A percentile compares a stretch with the other conserved stretches of the same genome.
Conservation (phyloP, 805 yeast genomes). For the Kregervanrija pseudodelftensis region DNA sequence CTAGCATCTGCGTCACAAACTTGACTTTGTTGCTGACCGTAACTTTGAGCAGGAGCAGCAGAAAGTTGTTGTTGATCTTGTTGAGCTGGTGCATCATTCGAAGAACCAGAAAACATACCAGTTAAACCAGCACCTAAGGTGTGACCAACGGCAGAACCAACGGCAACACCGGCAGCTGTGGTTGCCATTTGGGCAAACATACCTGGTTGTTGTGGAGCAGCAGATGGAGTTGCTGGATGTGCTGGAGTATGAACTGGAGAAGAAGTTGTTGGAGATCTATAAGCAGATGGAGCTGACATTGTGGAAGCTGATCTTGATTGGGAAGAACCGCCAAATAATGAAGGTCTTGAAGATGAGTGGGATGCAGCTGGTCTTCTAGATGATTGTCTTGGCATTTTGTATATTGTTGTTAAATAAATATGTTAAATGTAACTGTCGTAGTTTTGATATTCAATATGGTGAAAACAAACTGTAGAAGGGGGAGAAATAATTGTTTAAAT, state of each 20-base stretch:
- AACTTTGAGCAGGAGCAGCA: slow-evolving; percentile 14
- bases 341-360: slow-evolving; percentile 22
- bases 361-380: slow-evolving; percentile 36
- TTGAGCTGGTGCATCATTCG: slow-evolving; percentile 34
- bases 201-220: slow-evolving; percentile 65
- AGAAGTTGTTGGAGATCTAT: slow-evolving; percentile 40
- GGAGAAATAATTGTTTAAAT: too few species aligned
- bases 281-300: slow-evolving; percentile 52
- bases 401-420: too few species aligned
- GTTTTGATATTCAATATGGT: too few species aligned
- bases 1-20: slow-evolving; percentile 91
- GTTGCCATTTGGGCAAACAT: slow-evolving; percentile 95
- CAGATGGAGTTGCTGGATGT: slow-evolving; percentile 32
- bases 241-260: slow-evolving; percentile 41
- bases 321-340: slow-evolving; percentile 16
- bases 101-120: slow-evolving; percentile 78
- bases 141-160: slow-evolving; percentile 96
- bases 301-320: slow-evolving; percentile 72
- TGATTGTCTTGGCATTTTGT: slow-evolving; percentile 29
- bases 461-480: too few species aligned
- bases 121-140: slow-evolving; percentile 93
- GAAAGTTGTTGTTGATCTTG: slow-evolving; percentile 32
- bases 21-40: slow-evolving; percentile 36
- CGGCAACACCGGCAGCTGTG: slow-evolving; percentile 99
- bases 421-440: too few species aligned